phyloP scores from a whole-genome alignment of 2,329 filamentous ascomycete genomes.

The Drechslera avenae region DNA sequence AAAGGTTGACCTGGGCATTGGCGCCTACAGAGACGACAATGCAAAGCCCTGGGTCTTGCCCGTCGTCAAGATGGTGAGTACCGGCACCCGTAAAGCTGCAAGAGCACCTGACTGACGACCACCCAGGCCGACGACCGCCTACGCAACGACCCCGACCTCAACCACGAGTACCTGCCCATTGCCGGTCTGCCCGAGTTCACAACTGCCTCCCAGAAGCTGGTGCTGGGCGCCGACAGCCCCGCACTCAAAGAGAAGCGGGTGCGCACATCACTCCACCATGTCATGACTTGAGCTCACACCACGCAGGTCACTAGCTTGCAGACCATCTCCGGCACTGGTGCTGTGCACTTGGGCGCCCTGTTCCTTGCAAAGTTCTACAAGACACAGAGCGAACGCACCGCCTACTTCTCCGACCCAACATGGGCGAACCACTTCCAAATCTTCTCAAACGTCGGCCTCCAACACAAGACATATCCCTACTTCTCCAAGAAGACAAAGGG shows the following conservation, averaged over 20 bases:
- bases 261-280: constrained; percentile 32
- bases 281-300: constrained; percentile 36
- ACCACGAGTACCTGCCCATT: constrained; percentile 99
- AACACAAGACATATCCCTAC: constrained; percentile 87
- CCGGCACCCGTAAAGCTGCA: not conserved
- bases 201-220: constrained; percentile 85
- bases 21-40: constrained; percentile 92
- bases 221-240: constrained; percentile 78
- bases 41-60: constrained; percentile 97
- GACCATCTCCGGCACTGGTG: constrained; percentile 96
- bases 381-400: constrained; percentile 65
- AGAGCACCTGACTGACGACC: not conserved
- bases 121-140: constrained; percentile 85
- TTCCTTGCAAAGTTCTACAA: constrained; percentile 94
- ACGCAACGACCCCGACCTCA: constrained; percentile 83
- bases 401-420: constrained; percentile 93
- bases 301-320: constrained; percentile 73
- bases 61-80: constrained; percentile 87
- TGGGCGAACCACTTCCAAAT: constrained; percentile 99
- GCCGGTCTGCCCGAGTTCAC: constrained; percentile 86
- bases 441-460: constrained; percentile 85
- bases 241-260: constrained; percentile 84
- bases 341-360: constrained; percentile 88
- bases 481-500: constrained; percentile 88
- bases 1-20: constrained; percentile 95